Conservation (phyloP, 208 protist species). For the Trypanosoma vivax region DNA sequence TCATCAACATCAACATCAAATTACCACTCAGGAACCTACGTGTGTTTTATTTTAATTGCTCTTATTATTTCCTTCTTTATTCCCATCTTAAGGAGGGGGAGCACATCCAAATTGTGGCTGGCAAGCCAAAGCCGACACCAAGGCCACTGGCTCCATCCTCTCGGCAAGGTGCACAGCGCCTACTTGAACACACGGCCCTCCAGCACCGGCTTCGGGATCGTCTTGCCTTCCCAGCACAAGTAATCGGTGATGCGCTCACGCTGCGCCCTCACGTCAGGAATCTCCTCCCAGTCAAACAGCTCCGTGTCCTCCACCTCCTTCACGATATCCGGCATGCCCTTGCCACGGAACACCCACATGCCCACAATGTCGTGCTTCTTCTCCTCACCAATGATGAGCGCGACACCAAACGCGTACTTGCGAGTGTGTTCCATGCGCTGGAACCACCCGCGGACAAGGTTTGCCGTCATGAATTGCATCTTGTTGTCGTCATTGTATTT, state of each 20-base stretch:
- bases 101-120: background rate
- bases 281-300: constrained; percentile 70
- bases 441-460: constrained; percentile 77
- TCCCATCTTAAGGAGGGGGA: background rate
- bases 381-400: constrained; percentile 74
- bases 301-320: constrained; percentile 69
- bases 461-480: constrained; percentile 83
- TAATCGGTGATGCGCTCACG: constrained; percentile 74
- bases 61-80: background rate
- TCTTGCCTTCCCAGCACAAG: constrained; percentile 78
- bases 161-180: background rate
- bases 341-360: constrained; percentile 76
- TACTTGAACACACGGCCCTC: constrained; percentile 79
- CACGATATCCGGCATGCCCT: constrained; percentile 77
- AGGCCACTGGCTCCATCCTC: background rate
- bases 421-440: constrained; percentile 80
- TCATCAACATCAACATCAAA: too few species aligned
- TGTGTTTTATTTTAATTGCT: background rate
- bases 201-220: constrained; percentile 63
- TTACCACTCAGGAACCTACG: too few species aligned
- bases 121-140: background rate
- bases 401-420: constrained; percentile 79
- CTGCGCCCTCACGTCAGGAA: constrained; percentile 54
- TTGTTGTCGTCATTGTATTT: constrained; percentile 82
- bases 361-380: constrained; percentile 62